phyloP scores from a whole-genome alignment of 2,329 filamentous ascomycete species.

The Lachnellula arida region DNA sequence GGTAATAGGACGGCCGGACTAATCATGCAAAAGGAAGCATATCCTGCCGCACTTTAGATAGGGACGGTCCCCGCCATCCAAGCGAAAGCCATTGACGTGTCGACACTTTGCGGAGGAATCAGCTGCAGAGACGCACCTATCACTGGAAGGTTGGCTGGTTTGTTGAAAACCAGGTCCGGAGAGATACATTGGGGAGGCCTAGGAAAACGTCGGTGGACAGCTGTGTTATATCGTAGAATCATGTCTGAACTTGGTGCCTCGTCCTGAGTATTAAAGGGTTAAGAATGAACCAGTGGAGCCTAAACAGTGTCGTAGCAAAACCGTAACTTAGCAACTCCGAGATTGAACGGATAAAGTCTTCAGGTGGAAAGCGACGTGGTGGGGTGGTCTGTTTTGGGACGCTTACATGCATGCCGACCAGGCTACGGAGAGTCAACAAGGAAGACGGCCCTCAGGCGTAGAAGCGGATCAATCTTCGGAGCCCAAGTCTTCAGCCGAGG shows the following conservation, averaged over 20 bases:
- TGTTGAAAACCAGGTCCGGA: neutral
- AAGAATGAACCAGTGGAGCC: neutral
- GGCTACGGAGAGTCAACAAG: neutral
- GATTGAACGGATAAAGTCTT: neutral
- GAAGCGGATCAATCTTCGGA: neutral
- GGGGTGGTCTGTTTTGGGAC: constrained; percentile 11
- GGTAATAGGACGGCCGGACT: neutral
- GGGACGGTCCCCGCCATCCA: constrained; percentile 5
- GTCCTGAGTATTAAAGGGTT: neutral
- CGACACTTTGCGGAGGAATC: neutral
- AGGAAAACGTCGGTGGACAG: neutral
- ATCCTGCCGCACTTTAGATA: neutral
- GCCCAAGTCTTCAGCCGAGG: constrained; percentile 1
- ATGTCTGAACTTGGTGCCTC: neutral
- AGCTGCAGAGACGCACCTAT: neutral
- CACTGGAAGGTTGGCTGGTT: constrained; percentile 2
- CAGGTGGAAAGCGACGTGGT: neutral
- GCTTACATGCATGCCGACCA: neutral
- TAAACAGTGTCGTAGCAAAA: neutral
- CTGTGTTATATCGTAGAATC: neutral
- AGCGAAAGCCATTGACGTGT: constrained; percentile 5
- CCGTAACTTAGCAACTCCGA: neutral
- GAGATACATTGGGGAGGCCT: neutral
- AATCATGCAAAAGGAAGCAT: neutral
- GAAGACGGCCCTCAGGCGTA: neutral